A percentile compares a stretch with the other conserved stretches of the same genome.
These are phyloP conservation scores for Acer campestre DNA, from an alignment of 345 rosid genomes.

Conservation along the genomic window DNA sequence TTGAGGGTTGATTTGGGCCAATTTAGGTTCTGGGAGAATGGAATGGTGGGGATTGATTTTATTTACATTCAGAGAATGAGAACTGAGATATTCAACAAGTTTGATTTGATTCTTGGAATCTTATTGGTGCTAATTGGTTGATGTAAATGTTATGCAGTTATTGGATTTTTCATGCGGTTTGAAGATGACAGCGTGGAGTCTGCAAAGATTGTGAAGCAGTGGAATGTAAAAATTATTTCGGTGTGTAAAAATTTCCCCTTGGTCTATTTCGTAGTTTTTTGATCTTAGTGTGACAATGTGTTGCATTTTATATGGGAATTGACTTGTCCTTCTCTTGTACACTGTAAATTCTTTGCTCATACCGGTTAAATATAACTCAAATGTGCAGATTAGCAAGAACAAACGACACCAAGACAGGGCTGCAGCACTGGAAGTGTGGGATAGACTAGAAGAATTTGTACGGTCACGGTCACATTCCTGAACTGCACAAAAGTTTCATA, in stretches of 20 bases:
- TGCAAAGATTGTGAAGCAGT: constrained; percentile 90
- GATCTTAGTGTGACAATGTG: neutral
- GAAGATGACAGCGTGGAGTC: constrained; percentile 97
- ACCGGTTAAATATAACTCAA: constrained; percentile 13
- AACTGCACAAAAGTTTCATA: constrained; percentile 26
- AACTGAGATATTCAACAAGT: neutral
- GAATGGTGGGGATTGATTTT: neutral
- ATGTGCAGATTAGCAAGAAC: constrained; percentile 89
- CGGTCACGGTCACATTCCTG: constrained; percentile 82
- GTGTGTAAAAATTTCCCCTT: constrained; percentile 38
- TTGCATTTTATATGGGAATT: constrained; percentile 4
- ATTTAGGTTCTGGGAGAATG: neutral
- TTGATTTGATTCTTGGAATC: neutral
- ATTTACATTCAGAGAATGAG: neutral
- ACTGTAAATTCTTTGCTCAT: neutral
- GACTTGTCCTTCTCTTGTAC: neutral
- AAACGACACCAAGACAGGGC: constrained; percentile 94
- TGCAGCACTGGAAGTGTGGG: constrained; percentile 98
- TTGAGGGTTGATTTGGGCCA: neutral
- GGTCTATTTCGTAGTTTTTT: constrained; percentile 1
- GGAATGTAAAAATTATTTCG: constrained; percentile 98
- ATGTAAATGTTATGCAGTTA: constrained; percentile 52
- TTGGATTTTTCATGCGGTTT: constrained; percentile 91
- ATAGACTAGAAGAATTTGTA: constrained; percentile 85
- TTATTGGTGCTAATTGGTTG: constrained; percentile 4